Evolutionary conservation across 768 basidiomycete species (phyloP), one percentile per base, ranked within the genome.

Genomic region (Leccinum sublutescens): DNA sequence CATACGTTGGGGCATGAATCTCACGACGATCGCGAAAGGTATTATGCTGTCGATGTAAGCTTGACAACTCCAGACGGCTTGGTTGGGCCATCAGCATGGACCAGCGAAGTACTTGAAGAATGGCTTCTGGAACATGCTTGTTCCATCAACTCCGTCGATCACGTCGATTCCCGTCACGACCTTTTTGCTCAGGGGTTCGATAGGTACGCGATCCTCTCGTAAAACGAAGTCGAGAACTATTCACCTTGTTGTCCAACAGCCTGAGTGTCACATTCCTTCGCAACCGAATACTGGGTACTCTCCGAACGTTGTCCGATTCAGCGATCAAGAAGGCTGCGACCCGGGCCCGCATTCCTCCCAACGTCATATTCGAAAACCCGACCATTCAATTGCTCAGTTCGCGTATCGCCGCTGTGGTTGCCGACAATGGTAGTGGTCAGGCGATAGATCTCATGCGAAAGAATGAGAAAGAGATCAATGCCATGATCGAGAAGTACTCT

Each of bases 401-500:
- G 56, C 69, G 57, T n/a, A 54, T 64, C n/a, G 51, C 54, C 0
- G 27, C 54, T 8, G 38, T 69, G 19, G 60, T 65, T 55, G 48
- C 19, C 4, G 50, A 23, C 3, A 31, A 52, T 33, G 50, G 34
- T 17, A 15, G 19, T 17, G 38, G 56, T 5, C 59, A 57, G 2
- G 27, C n/a, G 0, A 12, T 31, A 2, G 57, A 63, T 6, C 33
- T 61, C 33, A 15, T 52, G 25, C 50, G 56, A 7, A 40, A 65
- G 27, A 59, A 62, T 12, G 63, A 62, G 31, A 38, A 47, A n/a
- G 63, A 51, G 7, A 79, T 80, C 63, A 67, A 72, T 29, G 70
- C 63, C 0, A 74, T 82, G 70, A 74, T 81, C 45, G 72, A 70
- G 12, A 79, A 78, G 63, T 78, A 82, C 63, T 72, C 64, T 0